These are phyloP conservation scores for Athelia psychrophila DNA, from an alignment of 1,284 basidiomycete species.

Conservation along the genomic window DNA sequence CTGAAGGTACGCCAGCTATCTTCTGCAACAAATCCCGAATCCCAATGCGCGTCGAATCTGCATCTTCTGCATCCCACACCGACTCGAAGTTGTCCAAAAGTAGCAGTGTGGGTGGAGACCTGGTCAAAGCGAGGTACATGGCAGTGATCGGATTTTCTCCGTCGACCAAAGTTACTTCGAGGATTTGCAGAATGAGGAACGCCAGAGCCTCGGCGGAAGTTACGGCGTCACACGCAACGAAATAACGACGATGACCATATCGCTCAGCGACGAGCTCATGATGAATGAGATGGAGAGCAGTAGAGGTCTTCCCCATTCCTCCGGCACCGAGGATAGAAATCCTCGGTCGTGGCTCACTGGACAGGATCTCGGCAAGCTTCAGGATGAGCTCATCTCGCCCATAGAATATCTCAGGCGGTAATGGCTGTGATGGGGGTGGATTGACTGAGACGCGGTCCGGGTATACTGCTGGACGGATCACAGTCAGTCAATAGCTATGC, in stretches of 20 bases:
- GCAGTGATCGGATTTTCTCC: too few relatives aligned
- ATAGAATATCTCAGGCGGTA: slow-evolving; percentile 5
- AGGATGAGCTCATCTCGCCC: slow-evolving; percentile 3
- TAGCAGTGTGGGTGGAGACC: slow-evolving; percentile 14
- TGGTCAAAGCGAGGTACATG: too few relatives aligned
- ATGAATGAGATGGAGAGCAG: slow-evolving; percentile 24
- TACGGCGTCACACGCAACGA: too few relatives aligned
- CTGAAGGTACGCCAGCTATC: too few relatives aligned
- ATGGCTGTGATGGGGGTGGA: slow-evolving; percentile 9
- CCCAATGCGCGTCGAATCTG: too few relatives aligned
- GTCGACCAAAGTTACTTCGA: too few relatives aligned
- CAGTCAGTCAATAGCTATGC: too few relatives aligned
- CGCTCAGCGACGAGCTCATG: slow-evolving; percentile 1
- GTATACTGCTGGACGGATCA: too few relatives aligned
- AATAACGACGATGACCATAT: too few relatives aligned
- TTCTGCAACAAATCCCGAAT: too few relatives aligned
- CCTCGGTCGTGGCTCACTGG: background rate
- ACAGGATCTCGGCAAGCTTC: background rate
- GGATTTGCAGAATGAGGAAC: too few relatives aligned
- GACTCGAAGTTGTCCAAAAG: slow-evolving; percentile 35
- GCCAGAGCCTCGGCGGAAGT: too few relatives aligned
- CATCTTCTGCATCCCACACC: slow-evolving; percentile 20
- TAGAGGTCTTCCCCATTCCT: slow-evolving; percentile 35
- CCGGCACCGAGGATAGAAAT: slow-evolving; percentile 29
- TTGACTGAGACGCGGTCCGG: slow-evolving; percentile 12